Percentiles rank a stretch among this genome's conserved stretches.
These are phyloP conservation scores for Globisporangium polare DNA, from an alignment of 352 stramenopile genomes.

Conservation along the genomic window DNA sequence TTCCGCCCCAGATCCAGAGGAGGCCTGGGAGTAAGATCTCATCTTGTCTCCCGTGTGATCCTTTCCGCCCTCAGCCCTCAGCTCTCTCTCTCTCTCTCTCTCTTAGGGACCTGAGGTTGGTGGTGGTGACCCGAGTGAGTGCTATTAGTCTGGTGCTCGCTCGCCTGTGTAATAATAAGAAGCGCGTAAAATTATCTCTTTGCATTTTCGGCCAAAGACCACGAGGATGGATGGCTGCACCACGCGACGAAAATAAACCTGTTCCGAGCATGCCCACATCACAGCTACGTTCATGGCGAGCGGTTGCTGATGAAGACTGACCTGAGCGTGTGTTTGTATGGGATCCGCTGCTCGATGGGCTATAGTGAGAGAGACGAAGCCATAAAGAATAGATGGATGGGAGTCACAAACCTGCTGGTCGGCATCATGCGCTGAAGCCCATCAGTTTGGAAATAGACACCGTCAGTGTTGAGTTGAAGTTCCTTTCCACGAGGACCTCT, in stretches of 20 bases:
- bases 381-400: neutral
- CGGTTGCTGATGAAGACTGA: neutral
- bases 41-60: slow-evolving; percentile 25
- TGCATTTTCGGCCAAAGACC: slow-evolving; percentile 9
- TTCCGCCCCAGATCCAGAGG: slow-evolving; percentile 7
- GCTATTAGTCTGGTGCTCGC: neutral
- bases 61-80: slow-evolving; percentile 9
- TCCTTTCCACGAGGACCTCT: neutral
- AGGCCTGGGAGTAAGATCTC: slow-evolving; percentile 19
- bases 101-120: neutral
- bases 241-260: slow-evolving; percentile 7
- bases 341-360: neutral
- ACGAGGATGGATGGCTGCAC: slow-evolving; percentile 5
- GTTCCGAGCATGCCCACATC: neutral
- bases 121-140: neutral
- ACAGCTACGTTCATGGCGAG: neutral
- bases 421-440: neutral
- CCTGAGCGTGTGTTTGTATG: neutral
- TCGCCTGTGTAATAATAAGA: slow-evolving; percentile 8
- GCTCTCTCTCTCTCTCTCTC: too few species aligned
- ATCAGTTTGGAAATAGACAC: neutral
- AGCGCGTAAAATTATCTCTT: slow-evolving; percentile 13
- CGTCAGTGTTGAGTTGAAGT: neutral
- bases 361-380: neutral
- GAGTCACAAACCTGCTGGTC: too few species aligned